Percentiles rank a stretch among this genome's conserved stretches.
Evolutionary conservation across 139 green algal genomes (phyloP).

Genomic region (Chlorella vulgaris): DNA sequence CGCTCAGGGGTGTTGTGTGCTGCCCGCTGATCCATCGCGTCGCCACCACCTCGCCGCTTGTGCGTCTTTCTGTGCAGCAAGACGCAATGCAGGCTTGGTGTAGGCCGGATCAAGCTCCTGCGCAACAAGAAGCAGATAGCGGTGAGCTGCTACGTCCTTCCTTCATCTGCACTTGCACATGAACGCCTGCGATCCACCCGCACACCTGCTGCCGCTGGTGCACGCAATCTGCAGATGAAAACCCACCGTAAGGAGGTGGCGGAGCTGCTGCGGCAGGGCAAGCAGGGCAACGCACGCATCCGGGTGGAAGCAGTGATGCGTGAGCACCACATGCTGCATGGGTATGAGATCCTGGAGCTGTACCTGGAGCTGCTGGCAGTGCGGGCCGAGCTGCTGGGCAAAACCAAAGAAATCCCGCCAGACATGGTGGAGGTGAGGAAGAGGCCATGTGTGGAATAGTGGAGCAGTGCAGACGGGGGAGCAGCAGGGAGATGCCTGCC

Average conservation of each 20-base stretch:
- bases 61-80: slow-evolving; percentile 50
- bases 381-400: slow-evolving; percentile 76
- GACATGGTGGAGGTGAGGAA: slow-evolving; percentile 72
- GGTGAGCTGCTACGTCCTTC: slow-evolving; percentile 34
- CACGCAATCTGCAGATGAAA: slow-evolving; percentile 57
- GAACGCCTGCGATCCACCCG: no score
- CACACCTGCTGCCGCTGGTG: not conserved
- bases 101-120: slow-evolving; percentile 76
- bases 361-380: slow-evolving; percentile 90
- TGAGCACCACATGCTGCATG: slow-evolving; percentile 69
- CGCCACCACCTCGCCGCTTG: not conserved
- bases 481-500: no score
- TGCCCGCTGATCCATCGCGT: no score
- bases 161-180: no score
- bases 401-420: slow-evolving; percentile 69
- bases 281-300: slow-evolving; percentile 84
- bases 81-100: slow-evolving; percentile 71
- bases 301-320: slow-evolving; percentile 88
- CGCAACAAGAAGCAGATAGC: slow-evolving; percentile 73
- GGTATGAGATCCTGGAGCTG: slow-evolving; percentile 91
- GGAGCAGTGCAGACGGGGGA: no score
- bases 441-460: not conserved
- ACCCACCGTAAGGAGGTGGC: slow-evolving; percentile 73
- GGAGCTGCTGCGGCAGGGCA: slow-evolving; percentile 70
- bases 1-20: not conserved